Conservation (phyloP, 305 asterid genomes). For the Caryopteris hybrid region DNA sequence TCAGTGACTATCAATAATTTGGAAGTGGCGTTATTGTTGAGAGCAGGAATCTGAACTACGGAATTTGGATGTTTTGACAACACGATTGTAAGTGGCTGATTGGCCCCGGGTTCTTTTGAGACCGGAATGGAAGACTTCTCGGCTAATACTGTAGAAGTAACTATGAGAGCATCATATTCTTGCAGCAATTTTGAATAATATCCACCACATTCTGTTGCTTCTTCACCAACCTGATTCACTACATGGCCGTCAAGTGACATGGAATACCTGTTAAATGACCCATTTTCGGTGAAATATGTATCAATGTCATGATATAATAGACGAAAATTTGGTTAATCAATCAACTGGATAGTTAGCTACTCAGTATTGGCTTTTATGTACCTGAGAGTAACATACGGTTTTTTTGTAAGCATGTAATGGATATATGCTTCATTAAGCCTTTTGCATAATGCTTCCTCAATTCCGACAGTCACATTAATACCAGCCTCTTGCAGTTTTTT, state of each 20-base stretch:
- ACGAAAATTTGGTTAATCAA: not conserved
- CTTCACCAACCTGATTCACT: constrained; percentile 50
- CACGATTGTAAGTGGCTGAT: constrained; percentile 66
- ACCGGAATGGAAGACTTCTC: constrained; percentile 30
- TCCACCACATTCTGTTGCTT: constrained; percentile 60
- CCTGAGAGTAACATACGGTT: constrained; percentile 80
- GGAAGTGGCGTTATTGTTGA: constrained; percentile 24
- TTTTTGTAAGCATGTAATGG: constrained; percentile 79
- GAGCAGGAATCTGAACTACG: constrained; percentile 23
- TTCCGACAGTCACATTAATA: constrained; percentile 68
- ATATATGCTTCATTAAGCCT: constrained; percentile 74
- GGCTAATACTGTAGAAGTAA: constrained; percentile 37
- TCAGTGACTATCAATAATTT: constrained; percentile 41
- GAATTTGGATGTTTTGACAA: constrained; percentile 35
- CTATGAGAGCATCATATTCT: constrained; percentile 71
- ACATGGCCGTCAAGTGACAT: constrained; percentile 64
- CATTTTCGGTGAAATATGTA: constrained; percentile 3
- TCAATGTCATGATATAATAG: not conserved
- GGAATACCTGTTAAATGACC: constrained; percentile 59
- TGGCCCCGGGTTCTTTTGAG: constrained; percentile 82
- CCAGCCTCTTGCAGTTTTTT: constrained; percentile 71
- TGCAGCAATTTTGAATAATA: constrained; percentile 84
- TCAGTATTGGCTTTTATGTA: constrained; percentile 23
- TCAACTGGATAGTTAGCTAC: not conserved
- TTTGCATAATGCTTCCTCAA: constrained; percentile 82